phyloP scores from a whole-genome alignment of 306 rosid genomes.

The Quercus parvula region DNA sequence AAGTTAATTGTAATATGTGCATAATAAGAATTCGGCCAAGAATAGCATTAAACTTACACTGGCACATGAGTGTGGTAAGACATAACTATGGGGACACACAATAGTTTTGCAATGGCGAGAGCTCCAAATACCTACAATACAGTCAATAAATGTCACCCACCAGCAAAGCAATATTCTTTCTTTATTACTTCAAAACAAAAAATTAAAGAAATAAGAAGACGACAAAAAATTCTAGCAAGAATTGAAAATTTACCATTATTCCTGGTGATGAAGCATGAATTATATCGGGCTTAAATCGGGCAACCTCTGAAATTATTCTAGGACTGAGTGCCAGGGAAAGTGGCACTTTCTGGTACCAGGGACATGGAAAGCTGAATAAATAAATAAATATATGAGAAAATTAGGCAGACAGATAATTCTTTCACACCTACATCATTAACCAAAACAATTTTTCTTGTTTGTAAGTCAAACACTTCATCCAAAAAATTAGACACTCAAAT shows the following conservation, averaged over 20 bases:
- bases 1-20: background rate
- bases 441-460: background rate
- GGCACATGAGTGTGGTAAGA: conserved; percentile 99
- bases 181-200: background rate
- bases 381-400: conserved; percentile 1
- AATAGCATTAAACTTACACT: conserved; percentile 57
- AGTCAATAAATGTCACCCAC: conserved; percentile 19
- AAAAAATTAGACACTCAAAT: background rate
- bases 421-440: background rate
- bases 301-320: conserved; percentile 94
- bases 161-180: background rate
- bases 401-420: background rate
- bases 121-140: conserved; percentile 88
- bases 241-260: conserved; percentile 64
- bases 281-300: conserved; percentile 94
- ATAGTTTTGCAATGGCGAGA: conserved; percentile 77
- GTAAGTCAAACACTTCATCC: background rate
- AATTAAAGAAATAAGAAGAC: background rate
- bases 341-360: conserved; percentile 94
- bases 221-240: background rate
- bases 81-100: conserved; percentile 91
- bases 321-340: conserved; percentile 99
- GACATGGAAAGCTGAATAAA: conserved; percentile 78
- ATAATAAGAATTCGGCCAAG: conserved; percentile 13
- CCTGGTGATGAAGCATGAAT: conserved; percentile 99